A percentile compares a stretch with the other conserved stretches of the same genome.
phyloP scores from a whole-genome alignment of 805 yeast genomes.

The Yamadazyma takamatsuzukensis region DNA sequence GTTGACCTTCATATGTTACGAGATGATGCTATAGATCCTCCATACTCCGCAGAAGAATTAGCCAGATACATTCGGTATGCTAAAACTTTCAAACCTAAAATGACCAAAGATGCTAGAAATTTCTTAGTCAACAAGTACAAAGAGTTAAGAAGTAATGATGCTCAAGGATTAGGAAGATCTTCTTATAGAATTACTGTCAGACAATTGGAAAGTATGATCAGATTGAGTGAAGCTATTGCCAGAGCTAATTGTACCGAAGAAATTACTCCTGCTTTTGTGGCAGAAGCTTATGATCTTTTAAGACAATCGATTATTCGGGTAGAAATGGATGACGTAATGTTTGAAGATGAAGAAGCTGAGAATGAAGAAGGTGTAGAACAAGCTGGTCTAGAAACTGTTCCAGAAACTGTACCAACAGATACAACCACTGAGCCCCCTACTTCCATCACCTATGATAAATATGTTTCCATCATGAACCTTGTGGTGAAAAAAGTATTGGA shows the following conservation, averaged over 20 bases:
- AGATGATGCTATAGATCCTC: constrained; percentile 87
- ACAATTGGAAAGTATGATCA: constrained; percentile 90
- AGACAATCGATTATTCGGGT: constrained; percentile 91
- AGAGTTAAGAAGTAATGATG: constrained; percentile 83
- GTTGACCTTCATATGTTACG: constrained; percentile 88
- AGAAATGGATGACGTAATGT: constrained; percentile 87
- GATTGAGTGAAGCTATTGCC: constrained; percentile 94
- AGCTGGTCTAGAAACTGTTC: constrained; percentile 12
- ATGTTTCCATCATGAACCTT: constrained; percentile 76
- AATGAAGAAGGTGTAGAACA: constrained; percentile 18
- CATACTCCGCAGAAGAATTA: constrained; percentile 83
- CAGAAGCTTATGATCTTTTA: constrained; percentile 87
- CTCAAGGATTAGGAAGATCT: constrained; percentile 80
- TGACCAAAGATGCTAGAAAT: constrained; percentile 78
- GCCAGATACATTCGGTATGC: constrained; percentile 89
- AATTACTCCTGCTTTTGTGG: constrained; percentile 78
- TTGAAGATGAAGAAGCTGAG: constrained; percentile 42
- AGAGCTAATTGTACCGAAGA: constrained; percentile 93
- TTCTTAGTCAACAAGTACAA: constrained; percentile 75
- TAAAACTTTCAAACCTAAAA: constrained; percentile 83
- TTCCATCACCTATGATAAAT: constrained; percentile 79
- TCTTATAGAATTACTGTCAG: constrained; percentile 95
- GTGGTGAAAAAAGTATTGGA: constrained; percentile 64
- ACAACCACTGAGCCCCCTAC: constrained; percentile 7
- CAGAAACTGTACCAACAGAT: constrained; percentile 13